These are phyloP conservation scores for Umbelopsis sp. DNA, from an alignment of 192 early-diverging fungal genomes.

Conservation along the genomic window DNA sequence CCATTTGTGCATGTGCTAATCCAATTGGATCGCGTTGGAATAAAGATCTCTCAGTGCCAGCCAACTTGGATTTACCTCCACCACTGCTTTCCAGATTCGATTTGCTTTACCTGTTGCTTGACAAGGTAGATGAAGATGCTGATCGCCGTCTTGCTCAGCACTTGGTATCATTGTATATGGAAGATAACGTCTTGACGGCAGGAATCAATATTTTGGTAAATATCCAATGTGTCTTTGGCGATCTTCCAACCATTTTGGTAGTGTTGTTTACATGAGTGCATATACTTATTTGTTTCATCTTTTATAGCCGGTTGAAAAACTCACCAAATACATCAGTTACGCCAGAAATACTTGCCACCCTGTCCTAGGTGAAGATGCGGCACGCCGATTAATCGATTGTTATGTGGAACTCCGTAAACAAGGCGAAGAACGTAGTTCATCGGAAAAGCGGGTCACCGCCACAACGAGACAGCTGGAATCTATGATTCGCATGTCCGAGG, in stretches of 20 bases:
- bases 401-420: constrained; percentile 85
- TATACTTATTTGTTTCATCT: constrained; percentile 22
- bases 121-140: constrained; percentile 82
- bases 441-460: constrained; percentile 74
- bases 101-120: constrained; percentile 88
- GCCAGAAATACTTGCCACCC: constrained; percentile 80
- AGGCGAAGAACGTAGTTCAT: constrained; percentile 57
- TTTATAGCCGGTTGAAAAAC: constrained; percentile 70
- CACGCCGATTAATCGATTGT: constrained; percentile 69
- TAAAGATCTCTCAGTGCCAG: constrained; percentile 78
- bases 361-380: constrained; percentile 77
- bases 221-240: neutral
- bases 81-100: constrained; percentile 97
- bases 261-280: constrained; percentile 4
- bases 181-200: constrained; percentile 55
- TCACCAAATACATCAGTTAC: constrained; percentile 93
- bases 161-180: constrained; percentile 84
- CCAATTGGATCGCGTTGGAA: constrained; percentile 95
- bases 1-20: constrained; percentile 93
- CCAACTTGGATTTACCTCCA: constrained; percentile 94
- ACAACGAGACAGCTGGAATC: constrained; percentile 96
- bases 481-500: constrained; percentile 96
- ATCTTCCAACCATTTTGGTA: neutral
- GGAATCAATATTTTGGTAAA: constrained; percentile 47
- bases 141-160: constrained; percentile 90